These are phyloP conservation scores for Fomitopsis pinicola DNA, from an alignment of 1,284 basidiomycete genomes.

Conservation along the genomic window DNA sequence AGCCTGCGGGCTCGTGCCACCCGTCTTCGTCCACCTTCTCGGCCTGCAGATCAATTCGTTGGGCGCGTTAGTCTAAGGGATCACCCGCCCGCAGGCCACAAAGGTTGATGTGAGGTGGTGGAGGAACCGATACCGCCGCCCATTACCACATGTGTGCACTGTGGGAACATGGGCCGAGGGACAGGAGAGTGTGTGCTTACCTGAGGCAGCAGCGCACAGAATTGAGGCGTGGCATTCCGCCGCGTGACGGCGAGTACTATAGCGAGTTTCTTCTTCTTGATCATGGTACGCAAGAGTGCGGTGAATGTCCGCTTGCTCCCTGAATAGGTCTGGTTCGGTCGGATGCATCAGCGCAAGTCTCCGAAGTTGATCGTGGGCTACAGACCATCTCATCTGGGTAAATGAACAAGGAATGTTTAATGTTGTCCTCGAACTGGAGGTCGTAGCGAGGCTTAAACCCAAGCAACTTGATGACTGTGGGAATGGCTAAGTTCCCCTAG, in stretches of 20 bases:
- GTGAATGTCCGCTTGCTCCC: conserved; percentile 92
- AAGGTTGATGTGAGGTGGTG: neutral
- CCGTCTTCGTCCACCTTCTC: conserved; percentile 73
- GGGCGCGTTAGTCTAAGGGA: neutral
- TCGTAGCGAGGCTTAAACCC: conserved; percentile 84
- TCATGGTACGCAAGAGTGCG: conserved; percentile 82
- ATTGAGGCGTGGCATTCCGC: conserved; percentile 71
- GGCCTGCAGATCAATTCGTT: conserved; percentile 39
- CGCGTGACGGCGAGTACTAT: conserved; percentile 72
- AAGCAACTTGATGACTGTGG: conserved; percentile 72
- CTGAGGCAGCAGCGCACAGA: conserved; percentile 88
- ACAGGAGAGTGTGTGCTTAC: conserved; percentile 32
- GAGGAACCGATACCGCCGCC: conserved; percentile 6
- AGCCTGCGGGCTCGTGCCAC: conserved; percentile 83
- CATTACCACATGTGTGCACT: conserved; percentile 2
- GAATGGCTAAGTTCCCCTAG: conserved; percentile 5
- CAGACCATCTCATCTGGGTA: conserved; percentile 87
- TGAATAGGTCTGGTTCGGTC: conserved; percentile 57
- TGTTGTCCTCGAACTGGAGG: conserved; percentile 81
- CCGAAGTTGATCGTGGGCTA: neutral
- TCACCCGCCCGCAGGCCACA: neutral
- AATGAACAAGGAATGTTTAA: conserved; percentile 90
- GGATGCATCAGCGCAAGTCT: neutral
- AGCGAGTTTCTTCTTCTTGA: conserved; percentile 80
- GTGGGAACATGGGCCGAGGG: neutral